Percentiles rank a stretch among this genome's conserved stretches.
phyloP scores from a whole-genome alignment of 2,329 filamentous ascomycete species.

The Didymella arachidicola region DNA sequence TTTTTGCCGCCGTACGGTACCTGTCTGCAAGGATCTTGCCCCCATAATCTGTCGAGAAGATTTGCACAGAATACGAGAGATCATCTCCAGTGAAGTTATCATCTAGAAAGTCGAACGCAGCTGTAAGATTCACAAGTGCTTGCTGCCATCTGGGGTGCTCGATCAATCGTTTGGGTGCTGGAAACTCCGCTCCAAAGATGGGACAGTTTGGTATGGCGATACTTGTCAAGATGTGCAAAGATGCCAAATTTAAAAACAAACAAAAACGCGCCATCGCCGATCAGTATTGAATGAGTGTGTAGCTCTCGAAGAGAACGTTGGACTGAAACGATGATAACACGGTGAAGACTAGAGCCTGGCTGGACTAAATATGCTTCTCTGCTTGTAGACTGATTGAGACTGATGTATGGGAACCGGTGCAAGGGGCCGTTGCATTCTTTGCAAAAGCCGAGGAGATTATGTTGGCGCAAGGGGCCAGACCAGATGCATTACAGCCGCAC shows the following conservation, averaged over 20 bases:
- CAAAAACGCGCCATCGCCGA: background rate
- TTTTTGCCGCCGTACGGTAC: constrained; percentile 29
- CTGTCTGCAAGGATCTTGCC: constrained; percentile 29
- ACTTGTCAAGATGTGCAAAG: constrained; percentile 17
- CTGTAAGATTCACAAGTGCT: constrained; percentile 31
- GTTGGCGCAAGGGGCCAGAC: background rate
- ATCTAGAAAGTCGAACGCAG: constrained; percentile 33
- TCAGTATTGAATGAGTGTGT: background rate
- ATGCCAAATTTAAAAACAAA: constrained; percentile 3
- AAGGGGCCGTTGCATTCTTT: constrained; percentile 6
- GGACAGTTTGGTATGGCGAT: constrained; percentile 34
- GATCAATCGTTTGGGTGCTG: constrained; percentile 30
- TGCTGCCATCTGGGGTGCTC: constrained; percentile 32
- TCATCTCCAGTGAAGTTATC: constrained; percentile 25
- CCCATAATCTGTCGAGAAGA: constrained; percentile 35
- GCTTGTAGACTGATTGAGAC: background rate
- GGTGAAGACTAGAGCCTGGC: background rate
- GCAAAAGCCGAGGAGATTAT: background rate
- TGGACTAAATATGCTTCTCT: background rate
- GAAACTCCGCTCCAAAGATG: constrained; percentile 34
- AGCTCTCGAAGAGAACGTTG: background rate
- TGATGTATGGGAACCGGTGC: background rate
- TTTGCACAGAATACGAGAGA: constrained; percentile 36
- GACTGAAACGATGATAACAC: background rate
- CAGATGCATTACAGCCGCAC: background rate